These are phyloP conservation scores for Lithocarpus polystachyus DNA, from an alignment of 306 rosid genomes.

Conservation along the genomic window DNA sequence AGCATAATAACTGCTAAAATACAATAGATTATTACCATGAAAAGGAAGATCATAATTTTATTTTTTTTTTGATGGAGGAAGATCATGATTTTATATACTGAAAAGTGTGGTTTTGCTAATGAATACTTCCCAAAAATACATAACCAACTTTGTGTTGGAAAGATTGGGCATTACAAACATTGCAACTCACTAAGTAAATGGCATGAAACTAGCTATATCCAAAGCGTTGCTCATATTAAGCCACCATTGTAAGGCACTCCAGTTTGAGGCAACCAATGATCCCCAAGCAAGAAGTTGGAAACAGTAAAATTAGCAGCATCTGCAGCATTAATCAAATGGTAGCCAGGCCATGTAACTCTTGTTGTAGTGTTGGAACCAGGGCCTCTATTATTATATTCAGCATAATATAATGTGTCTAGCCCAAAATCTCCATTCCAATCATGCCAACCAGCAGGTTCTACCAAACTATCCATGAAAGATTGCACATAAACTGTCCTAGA, in stretches of 20 bases:
- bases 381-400: conserved; percentile 31
- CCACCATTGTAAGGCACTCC: conserved; percentile 35
- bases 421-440: conserved; percentile 31
- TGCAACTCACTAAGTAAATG: too few relatives aligned
- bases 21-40: too few relatives aligned
- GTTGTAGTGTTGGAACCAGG: conserved; percentile 23
- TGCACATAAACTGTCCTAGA: conserved; percentile 37
- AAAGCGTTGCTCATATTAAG: neutral
- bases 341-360: conserved; percentile 26
- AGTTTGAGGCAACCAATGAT: conserved; percentile 36
- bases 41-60: too few relatives aligned
- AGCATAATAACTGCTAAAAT: too few relatives aligned
- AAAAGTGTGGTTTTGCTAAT: too few relatives aligned
- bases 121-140: too few relatives aligned
- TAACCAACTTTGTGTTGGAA: too few relatives aligned
- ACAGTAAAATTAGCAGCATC: conserved; percentile 36
- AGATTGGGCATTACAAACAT: too few relatives aligned
- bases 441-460: conserved; percentile 36
- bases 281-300: conserved; percentile 32
- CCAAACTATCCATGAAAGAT: conserved; percentile 23
- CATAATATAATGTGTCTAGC: conserved; percentile 34
- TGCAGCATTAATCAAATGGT: neutral
- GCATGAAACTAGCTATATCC: too few relatives aligned
- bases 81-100: too few relatives aligned
- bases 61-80: too few relatives aligned